phyloP scores from a whole-genome alignment of 768 basidiomycete species.

The Russula ochroleuca region DNA sequence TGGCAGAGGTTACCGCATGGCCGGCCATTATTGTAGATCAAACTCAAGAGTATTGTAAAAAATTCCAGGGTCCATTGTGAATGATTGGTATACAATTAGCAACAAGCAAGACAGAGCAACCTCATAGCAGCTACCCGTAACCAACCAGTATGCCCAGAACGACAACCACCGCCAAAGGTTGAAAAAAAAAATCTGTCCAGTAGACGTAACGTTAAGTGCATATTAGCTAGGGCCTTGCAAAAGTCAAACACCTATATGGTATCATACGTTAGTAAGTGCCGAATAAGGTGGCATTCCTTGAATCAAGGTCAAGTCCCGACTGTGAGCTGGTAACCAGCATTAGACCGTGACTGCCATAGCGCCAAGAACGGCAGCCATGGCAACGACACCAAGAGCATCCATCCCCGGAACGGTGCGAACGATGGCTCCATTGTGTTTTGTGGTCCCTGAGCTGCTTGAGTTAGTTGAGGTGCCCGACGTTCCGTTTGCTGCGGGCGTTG shows the following conservation, averaged over 20 bases:
- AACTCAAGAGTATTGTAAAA: no score
- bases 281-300: background rate
- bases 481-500: no score
- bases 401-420: background rate
- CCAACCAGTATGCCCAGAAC: constrained; percentile 1
- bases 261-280: constrained; percentile 4
- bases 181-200: background rate
- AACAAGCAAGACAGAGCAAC: background rate
- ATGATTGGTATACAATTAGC: background rate
- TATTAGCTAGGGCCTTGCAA: background rate
- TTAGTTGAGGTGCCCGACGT: no score
- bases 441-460: background rate
- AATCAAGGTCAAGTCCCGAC: background rate
- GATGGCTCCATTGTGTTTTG: constrained; percentile 2
- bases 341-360: constrained; percentile 5
- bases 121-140: background rate
- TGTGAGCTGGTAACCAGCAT: background rate
- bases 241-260: constrained; percentile 1
- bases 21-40: no score
- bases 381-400: background rate
- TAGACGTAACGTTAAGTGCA: background rate
- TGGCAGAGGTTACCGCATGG: no score
- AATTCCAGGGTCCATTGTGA: background rate
- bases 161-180: background rate
- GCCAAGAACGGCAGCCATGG: background rate